A percentile compares a stretch with the other conserved stretches of the same genome.
Evolutionary conservation across 768 basidiomycete genomes (phyloP).

Genomic region (Mycena haematopus): DNA sequence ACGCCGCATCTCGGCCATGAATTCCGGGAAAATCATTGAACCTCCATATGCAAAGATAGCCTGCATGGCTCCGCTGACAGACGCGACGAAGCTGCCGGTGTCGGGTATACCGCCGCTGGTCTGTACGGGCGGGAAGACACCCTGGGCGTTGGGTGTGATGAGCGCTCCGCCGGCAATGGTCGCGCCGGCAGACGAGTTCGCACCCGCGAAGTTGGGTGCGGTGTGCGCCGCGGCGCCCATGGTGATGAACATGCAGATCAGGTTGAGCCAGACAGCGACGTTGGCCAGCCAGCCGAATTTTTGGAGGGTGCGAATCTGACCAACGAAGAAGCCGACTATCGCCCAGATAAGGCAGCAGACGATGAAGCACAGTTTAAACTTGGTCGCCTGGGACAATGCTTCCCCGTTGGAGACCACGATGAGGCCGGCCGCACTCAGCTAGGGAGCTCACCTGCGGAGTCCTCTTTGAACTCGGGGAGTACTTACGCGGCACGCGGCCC

Average conservation of each 20-base stretch:
- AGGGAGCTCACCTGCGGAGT: too few relatives aligned
- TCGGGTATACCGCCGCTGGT: constrained; percentile 16
- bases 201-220: constrained; percentile 12
- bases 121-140: constrained; percentile 18
- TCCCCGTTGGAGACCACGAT: not conserved
- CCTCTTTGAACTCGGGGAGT: too few relatives aligned
- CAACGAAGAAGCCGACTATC: constrained; percentile 14
- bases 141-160: constrained; percentile 15
- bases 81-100: constrained; percentile 10
- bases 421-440: too few relatives aligned
- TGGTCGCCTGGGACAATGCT: constrained; percentile 19
- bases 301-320: constrained; percentile 20
- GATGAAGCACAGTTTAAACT: constrained; percentile 19
- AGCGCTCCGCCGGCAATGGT: constrained; percentile 14
- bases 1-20: constrained; percentile 19
- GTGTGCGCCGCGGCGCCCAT: constrained; percentile 16
- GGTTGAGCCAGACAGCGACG: constrained; percentile 17
- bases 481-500: too few relatives aligned
- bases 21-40: constrained; percentile 15
- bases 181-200: constrained; percentile 4
- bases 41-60: constrained; percentile 19
- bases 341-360: constrained; percentile 20
- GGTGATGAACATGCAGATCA: constrained; percentile 23
- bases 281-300: constrained; percentile 21
- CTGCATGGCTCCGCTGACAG: constrained; percentile 21